phyloP scores from a whole-genome alignment of 2,329 filamentous ascomycete species.

The Thelonectria blattea region DNA sequence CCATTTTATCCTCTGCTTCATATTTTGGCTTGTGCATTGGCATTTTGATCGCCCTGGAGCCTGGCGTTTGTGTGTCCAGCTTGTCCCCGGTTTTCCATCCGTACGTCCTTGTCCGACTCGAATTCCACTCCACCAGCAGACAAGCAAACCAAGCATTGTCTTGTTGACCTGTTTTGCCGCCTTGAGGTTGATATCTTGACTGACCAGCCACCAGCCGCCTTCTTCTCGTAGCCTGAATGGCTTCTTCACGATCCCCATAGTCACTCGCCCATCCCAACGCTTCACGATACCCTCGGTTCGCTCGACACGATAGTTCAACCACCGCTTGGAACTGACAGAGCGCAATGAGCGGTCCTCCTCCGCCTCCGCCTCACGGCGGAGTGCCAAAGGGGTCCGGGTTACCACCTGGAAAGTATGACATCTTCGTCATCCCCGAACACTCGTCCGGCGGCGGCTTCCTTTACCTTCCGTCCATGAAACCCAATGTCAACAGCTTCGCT shows the following conservation, averaged over 20 bases:
- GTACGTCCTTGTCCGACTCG: constrained; percentile 32
- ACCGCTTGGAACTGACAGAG: constrained; percentile 29
- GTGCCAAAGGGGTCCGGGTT: constrained; percentile 74
- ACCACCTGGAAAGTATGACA: constrained; percentile 92
- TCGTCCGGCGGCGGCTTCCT: constrained; percentile 88
- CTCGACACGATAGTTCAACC: constrained; percentile 17
- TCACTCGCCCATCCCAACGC: constrained; percentile 30
- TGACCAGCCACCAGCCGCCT: constrained; percentile 30
- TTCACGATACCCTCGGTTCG: constrained; percentile 11
- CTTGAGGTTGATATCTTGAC: constrained; percentile 11
- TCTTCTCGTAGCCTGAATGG: constrained; percentile 37
- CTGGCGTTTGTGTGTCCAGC: constrained; percentile 38
- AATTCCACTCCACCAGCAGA: constrained; percentile 19
- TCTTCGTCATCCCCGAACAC: constrained; percentile 94
- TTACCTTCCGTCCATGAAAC: constrained; percentile 88
- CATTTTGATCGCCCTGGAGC: constrained; percentile 33
- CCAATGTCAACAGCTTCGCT: constrained; percentile 88
- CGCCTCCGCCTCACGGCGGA: constrained; percentile 84
- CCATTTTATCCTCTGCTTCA: constrained; percentile 20
- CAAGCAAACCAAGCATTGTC: constrained; percentile 10
- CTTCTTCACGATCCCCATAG: constrained; percentile 38
- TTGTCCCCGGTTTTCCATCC: constrained; percentile 32
- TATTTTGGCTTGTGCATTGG: constrained; percentile 30
- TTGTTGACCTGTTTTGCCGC: constrained; percentile 1
- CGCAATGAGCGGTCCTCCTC: constrained; percentile 69